Evolutionary conservation across 495 filamentous ascomycete genomes (phyloP), one percentile per base, ranked within the genome.

Genomic region (Aspergillus bertholletiae): DNA sequence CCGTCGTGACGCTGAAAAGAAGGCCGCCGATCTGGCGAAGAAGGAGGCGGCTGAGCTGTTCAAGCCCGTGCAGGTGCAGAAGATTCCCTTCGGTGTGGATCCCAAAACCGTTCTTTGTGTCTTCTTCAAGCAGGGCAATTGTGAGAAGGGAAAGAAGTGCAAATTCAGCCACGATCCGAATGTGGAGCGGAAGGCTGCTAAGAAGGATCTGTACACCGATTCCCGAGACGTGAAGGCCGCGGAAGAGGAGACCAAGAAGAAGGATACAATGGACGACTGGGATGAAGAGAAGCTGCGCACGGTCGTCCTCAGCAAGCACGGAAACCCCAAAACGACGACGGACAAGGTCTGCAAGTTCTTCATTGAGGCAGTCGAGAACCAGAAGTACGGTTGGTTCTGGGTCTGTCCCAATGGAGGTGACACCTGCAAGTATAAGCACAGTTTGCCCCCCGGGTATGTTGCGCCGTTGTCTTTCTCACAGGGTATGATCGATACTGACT

Each of bases 371-470:
- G 92, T 99, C 49, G 94, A 99, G 74, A 94, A 97, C 60, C 87
- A 88, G 60, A 97, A 97, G 75, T 99, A 99, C 62, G 94, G 94
- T 58, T 99, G 94, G 94, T 96, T 97, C 74, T 99, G 94, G 94
- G 77, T 80, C 32, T 99, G 94, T 84, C 94, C 94, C 46, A 97
- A 97, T 70, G 92, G 90, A 55, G 95, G 90, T 49, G 86, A 99
- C 72, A 88, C 96, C 73, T 99, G 94, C 87, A 97, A 92, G 88
- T 99, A 99, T 66, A 90, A 88, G 72, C 94, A 99, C 70, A 90
- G 87, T 56, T 82, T 99, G 64, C 94, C 94, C 56, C 85, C 92
- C 65, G 94, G 94, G 86, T 93, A 81, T 68, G 85, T 80, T 34
- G 13, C 41, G 6, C 20, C 35, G 58, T 51, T 18, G 20, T 15